Base-by-base conservation (phyloP, 2,329 filamentous ascomycete species). In the Alternaria arborescens region DNA sequence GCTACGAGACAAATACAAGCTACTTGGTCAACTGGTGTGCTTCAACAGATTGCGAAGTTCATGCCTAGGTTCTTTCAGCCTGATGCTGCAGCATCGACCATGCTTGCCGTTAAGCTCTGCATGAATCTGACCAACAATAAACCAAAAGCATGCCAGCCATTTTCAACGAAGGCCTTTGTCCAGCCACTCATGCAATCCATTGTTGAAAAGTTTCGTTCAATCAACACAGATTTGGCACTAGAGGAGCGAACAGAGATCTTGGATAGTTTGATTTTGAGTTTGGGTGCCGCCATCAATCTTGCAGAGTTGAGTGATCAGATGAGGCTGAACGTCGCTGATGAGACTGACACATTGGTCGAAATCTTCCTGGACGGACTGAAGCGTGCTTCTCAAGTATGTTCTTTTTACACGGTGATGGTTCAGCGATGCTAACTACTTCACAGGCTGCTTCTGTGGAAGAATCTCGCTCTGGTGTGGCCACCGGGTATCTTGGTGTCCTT, bases 61-160 rank as follows among this genome's bases (percentile, higher is more conserved):
- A 70, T 79, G 32, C 70, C 78, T 12, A 52, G 68, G 24, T 70
- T 78, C 42, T 73, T 78, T 34, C 47, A 66, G 20, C 54, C 58
- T 24, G 63, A 60, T 4, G 62, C 52, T 11, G 24, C 61, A 48
- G 61, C 68, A 8, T 70, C 68, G 28, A 68, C 69, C 18, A 72
- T 81, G 75, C 77, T 88, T 18, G 79, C 87, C 28, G 81, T 94
- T 47, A 88, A 91, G 58, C 84, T 97, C 4, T 89, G 92, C 36
- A 85, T 97, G 64, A 97, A 97, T 71, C 85, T 94, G 51, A 95
- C 93, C 8, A 97, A 97, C 80, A 92, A 93, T 68, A 91, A 91
- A 62, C 80, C 86, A 0, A 82, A 83, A 14, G 88, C 92, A 12
- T 93, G 91, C 41, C 85, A 87, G 30, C 81, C 87, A 3, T 93